Percentiles rank a stretch among this genome's conserved stretches.
phyloP scores from a whole-genome alignment of 345 rosid genomes.

The Linum lewisii region DNA sequence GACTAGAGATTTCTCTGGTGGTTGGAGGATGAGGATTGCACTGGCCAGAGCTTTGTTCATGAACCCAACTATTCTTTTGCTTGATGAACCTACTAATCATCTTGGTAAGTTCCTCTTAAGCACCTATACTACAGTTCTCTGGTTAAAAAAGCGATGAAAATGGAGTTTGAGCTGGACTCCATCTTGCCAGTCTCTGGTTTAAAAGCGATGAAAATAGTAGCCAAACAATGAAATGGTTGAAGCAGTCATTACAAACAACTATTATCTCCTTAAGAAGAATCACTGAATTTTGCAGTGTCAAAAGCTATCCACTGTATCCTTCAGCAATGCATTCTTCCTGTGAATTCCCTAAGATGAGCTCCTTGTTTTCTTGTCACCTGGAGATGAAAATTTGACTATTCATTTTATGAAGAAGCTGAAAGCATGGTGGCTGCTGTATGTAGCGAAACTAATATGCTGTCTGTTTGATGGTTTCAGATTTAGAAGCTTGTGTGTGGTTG shows the following conservation, averaged over 20 bases:
- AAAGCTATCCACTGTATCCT: too few species aligned
- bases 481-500: conserved; percentile 98
- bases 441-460: not conserved
- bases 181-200: not conserved
- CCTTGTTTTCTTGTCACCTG: not conserved
- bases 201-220: too few species aligned
- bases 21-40: conserved; percentile 9
- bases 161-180: not conserved
- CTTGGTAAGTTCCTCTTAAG: conserved; percentile 5
- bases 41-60: conserved; percentile 3
- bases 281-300: too few species aligned
- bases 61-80: conserved; percentile 3
- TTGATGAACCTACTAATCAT: conserved; percentile 7
- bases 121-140: too few species aligned
- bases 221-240: too few species aligned
- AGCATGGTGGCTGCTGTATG: not conserved
- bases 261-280: too few species aligned
- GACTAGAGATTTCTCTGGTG: conserved; percentile 6
- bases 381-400: not conserved
- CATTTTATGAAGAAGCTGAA: not conserved
- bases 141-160: too few species aligned
- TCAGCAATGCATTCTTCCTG: too few species aligned
- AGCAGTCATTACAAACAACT: too few species aligned
- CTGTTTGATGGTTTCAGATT: conserved; percentile 36
- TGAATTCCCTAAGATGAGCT: too few species aligned